Percentiles rank a stretch among this genome's conserved stretches.
Conservation (phyloP, 2,329 filamentous ascomycete genomes). For the Hymenotorrendiella dingleyae region DNA sequence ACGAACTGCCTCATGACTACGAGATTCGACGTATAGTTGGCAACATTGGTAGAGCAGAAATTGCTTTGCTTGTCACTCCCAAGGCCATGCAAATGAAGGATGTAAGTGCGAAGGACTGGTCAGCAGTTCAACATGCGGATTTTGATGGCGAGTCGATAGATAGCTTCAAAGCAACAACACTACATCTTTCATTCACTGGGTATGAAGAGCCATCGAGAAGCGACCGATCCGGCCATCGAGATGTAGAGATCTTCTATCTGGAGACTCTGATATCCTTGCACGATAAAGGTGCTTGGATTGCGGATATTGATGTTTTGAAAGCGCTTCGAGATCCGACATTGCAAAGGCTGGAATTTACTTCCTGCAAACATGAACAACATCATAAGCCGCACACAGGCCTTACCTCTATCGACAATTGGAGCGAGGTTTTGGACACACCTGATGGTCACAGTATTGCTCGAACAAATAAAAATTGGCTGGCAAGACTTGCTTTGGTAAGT, state of each 20-base stretch:
- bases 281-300: conserved; percentile 21
- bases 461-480: conserved; percentile 13
- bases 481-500: conserved; percentile 13
- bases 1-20: not conserved
- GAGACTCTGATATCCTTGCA: conserved; percentile 21
- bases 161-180: not conserved
- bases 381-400: not conserved
- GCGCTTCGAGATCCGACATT: not conserved
- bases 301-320: conserved; percentile 19
- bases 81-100: conserved; percentile 4
- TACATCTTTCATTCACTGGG: conserved; percentile 5
- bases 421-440: conserved; percentile 11
- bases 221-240: conserved; percentile 9
- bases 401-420: conserved; percentile 13
- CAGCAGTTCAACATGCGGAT: not conserved
- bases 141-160: not conserved
- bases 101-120: conserved; percentile 8
- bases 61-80: conserved; percentile 12
- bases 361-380: not conserved
- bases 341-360: not conserved
- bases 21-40: conserved; percentile 22
- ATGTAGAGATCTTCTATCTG: conserved; percentile 14
- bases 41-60: conserved; percentile 13
- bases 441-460: not conserved
- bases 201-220: conserved; percentile 4